These are phyloP conservation scores for Phyllosticta paracitricarpa DNA, from an alignment of 2,329 filamentous ascomycete species.

Conservation along the genomic window DNA sequence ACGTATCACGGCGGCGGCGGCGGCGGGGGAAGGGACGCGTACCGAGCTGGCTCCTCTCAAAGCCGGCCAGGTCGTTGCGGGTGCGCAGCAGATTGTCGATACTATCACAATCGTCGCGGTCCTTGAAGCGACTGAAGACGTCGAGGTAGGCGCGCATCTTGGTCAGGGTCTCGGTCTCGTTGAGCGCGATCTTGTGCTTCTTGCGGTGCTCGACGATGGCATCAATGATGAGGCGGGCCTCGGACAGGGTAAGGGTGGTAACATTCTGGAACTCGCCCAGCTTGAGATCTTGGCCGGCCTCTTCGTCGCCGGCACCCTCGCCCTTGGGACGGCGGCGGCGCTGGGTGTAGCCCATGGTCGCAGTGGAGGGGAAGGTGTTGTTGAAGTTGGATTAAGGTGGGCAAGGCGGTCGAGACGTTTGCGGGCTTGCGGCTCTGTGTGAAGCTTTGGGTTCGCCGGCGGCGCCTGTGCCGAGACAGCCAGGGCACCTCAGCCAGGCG, in stretches of 20 bases:
- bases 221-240: slow-evolving; percentile 85
- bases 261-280: slow-evolving; percentile 92
- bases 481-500: not conserved
- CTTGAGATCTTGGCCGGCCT: slow-evolving; percentile 69
- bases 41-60: slow-evolving; percentile 91
- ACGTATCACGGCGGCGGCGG: not conserved
- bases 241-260: slow-evolving; percentile 82
- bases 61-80: slow-evolving; percentile 73
- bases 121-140: slow-evolving; percentile 90
- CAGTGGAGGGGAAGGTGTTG: not conserved
- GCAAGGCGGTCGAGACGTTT: not conserved
- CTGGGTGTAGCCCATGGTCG: slow-evolving; percentile 3
- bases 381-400: not conserved
- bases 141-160: slow-evolving; percentile 91
- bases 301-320: slow-evolving; percentile 53
- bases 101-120: slow-evolving; percentile 89
- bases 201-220: slow-evolving; percentile 74
- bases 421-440: not conserved
- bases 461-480: not conserved
- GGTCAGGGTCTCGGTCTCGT: slow-evolving; percentile 49
- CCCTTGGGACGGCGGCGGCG: slow-evolving; percentile 13
- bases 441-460: not conserved
- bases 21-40: slow-evolving; percentile 20
- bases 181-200: slow-evolving; percentile 45
- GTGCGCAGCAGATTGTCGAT: slow-evolving; percentile 77